Conservation (phyloP, 106 monocot genomes). For the Apostasia shenzhenica region DNA sequence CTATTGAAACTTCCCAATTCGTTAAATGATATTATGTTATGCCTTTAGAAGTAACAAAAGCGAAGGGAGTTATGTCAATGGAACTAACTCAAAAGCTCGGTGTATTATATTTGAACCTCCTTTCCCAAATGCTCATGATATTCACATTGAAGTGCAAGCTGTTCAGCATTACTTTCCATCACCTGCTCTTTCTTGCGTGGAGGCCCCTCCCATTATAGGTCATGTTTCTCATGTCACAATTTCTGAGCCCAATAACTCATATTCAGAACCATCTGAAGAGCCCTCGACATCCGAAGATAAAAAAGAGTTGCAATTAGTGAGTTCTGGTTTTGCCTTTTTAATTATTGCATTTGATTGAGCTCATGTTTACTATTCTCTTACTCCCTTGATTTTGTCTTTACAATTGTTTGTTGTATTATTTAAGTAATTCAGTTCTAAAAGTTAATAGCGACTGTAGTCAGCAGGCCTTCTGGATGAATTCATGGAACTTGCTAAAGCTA, state of each 20-base stretch:
- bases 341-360: no score
- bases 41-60: neutral
- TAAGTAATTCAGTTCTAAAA: no score
- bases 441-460: conserved; percentile 39
- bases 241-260: conserved; percentile 31
- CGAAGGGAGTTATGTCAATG: neutral
- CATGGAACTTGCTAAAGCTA: conserved; percentile 76
- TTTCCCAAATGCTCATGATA: conserved; percentile 1
- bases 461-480: conserved; percentile 82
- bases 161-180: conserved; percentile 54
- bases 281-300: conserved; percentile 33
- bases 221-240: conserved; percentile 49
- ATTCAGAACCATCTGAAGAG: conserved; percentile 18
- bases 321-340: conserved; percentile 2
- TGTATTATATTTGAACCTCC: neutral
- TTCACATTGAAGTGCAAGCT: conserved; percentile 16
- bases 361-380: no score
- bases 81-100: neutral
- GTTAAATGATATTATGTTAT: neutral
- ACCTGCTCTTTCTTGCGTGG: conserved; percentile 53
- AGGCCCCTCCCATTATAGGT: conserved; percentile 40
- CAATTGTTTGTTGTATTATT: no score
- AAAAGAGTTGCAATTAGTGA: conserved; percentile 81
- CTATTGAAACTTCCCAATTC: neutral
- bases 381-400: no score